phyloP scores from a whole-genome alignment of 2,329 filamentous ascomycete species.

The Scortechinia acanthostroma region DNA sequence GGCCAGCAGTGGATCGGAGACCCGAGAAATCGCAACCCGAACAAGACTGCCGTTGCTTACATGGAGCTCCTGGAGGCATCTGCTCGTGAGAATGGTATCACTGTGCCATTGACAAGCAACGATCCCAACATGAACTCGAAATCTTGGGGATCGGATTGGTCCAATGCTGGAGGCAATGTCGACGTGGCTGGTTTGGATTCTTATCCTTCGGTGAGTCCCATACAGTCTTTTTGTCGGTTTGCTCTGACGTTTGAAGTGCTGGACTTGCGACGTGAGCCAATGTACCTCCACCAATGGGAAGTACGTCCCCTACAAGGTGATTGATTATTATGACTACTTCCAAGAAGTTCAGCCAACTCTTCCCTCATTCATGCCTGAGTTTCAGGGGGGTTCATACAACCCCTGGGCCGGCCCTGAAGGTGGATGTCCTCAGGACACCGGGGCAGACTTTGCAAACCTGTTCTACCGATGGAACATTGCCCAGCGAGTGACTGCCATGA shows the following conservation, averaged over 20 bases:
- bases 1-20: not conserved
- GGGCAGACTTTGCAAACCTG: constrained; percentile 51
- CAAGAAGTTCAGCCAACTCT: constrained; percentile 19
- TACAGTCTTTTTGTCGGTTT: not conserved
- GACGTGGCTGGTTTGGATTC: constrained; percentile 6
- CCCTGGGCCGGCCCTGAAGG: constrained; percentile 50
- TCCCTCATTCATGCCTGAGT: constrained; percentile 9
- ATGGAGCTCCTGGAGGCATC: too few relatives aligned
- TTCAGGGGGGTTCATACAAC: constrained; percentile 2
- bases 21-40: not conserved
- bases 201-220: constrained; percentile 15
- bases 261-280: too few relatives aligned
- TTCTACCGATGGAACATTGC: constrained; percentile 58
- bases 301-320: constrained; percentile 9
- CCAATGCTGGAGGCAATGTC: not conserved
- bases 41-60: not conserved
- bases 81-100: too few relatives aligned
- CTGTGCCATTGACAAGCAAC: not conserved
- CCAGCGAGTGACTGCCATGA: constrained; percentile 49
- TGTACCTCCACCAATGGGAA: not conserved
- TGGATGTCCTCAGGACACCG: constrained; percentile 47
- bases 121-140: not conserved
- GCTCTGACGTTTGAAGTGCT: not conserved
- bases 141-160: not conserved
- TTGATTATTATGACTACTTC: constrained; percentile 36